Conservation (phyloP, 805 yeast species). For the Dipodascus albidus region DNA sequence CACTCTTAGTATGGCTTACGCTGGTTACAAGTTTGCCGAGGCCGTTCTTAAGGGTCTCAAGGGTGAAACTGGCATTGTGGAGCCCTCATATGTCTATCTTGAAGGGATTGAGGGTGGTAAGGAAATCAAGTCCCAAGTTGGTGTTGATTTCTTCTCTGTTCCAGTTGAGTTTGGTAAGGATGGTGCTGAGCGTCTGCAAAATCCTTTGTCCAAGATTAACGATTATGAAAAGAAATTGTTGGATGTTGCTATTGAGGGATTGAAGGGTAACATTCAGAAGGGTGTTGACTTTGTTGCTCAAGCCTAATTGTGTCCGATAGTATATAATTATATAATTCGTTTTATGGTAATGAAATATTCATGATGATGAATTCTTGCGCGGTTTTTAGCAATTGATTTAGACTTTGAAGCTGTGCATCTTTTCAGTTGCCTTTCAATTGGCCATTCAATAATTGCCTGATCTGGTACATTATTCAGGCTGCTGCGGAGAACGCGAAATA, state of each 20-base stretch:
- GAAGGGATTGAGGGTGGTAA: conserved; percentile 34
- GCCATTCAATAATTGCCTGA: too few species aligned
- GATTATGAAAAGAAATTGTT: conserved; percentile 78
- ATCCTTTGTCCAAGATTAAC: conserved; percentile 53
- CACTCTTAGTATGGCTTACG: conserved; percentile 91
- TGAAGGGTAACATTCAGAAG: conserved; percentile 83
- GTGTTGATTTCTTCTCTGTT: conserved; percentile 67
- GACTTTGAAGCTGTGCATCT: too few species aligned
- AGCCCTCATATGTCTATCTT: conserved; percentile 34
- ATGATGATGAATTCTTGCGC: background rate
- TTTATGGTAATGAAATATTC: background rate
- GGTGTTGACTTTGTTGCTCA: conserved; percentile 69
- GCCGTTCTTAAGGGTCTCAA: conserved; percentile 33
- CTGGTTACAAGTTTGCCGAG: conserved; percentile 74
- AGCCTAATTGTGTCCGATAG: conserved; percentile 5
- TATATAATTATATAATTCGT: too few species aligned
- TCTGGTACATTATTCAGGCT: too few species aligned
- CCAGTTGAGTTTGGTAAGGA: conserved; percentile 56
- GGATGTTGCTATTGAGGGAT: conserved; percentile 74
- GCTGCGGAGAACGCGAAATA: too few species aligned
- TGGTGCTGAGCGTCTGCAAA: conserved; percentile 59
- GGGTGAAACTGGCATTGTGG: conserved; percentile 34
- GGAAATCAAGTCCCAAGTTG: conserved; percentile 59
- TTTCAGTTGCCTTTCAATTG: too few species aligned
- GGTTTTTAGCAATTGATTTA: background rate